These are phyloP conservation scores for Scutellaria minor DNA, from an alignment of 257 asterid species.

Conservation along the genomic window DNA sequence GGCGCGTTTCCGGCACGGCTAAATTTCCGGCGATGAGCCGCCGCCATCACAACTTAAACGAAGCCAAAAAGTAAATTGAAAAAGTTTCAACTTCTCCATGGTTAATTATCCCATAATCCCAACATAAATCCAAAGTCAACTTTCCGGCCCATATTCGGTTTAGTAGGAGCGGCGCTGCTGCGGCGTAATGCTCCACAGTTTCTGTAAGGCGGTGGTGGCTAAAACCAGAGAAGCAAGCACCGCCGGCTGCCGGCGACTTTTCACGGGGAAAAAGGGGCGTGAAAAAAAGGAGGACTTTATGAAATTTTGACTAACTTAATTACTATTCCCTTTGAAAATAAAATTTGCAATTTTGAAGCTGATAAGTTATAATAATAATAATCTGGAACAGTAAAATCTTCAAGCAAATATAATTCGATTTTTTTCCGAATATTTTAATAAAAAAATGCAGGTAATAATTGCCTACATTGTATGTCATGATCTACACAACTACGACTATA, in stretches of 20 bases:
- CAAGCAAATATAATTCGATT: background rate
- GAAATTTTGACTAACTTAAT: slow-evolving; percentile 1
- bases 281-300: background rate
- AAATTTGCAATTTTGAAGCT: background rate
- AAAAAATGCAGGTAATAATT: background rate
- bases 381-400: background rate
- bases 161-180: no score
- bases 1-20: no score
- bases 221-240: background rate
- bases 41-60: no score
- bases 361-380: background rate
- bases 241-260: slow-evolving; percentile 10
- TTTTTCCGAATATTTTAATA: background rate
- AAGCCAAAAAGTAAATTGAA: no score
- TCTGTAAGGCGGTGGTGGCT: no score
- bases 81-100: no score
- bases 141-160: no score
- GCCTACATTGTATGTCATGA: slow-evolving; percentile 18
- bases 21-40: no score
- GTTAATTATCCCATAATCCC: no score
- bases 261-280: background rate
- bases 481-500: slow-evolving; percentile 27
- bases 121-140: no score
- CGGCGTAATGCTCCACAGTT: no score
- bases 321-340: background rate